Evolutionary conservation across 805 yeast species (phyloP).

Genomic region (Isabelozyma heimii): DNA sequence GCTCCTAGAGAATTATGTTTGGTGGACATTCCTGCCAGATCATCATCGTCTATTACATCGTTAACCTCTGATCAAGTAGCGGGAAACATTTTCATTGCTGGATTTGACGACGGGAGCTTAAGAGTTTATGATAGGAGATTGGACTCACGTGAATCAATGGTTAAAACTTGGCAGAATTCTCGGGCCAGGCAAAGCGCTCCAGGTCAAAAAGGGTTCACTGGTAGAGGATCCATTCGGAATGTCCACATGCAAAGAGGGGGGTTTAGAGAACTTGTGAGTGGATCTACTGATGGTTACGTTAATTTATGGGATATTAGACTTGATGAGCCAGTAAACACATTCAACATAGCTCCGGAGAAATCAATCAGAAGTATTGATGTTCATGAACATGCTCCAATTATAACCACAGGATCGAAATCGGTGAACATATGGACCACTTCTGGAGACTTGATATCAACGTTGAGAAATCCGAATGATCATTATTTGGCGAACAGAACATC

Average conservation of each 20-base stretch:
- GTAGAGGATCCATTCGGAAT: constrained; percentile 61
- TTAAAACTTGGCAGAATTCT: constrained; percentile 65
- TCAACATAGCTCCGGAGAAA: constrained; percentile 53
- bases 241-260: constrained; percentile 98
- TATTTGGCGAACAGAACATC: constrained; percentile 46
- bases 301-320: constrained; percentile 88
- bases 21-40: constrained; percentile 86
- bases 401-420: constrained; percentile 81
- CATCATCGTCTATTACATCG: constrained; percentile 83
- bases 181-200: constrained; percentile 20
- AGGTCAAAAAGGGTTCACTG: constrained; percentile 18
- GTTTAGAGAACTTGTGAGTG: constrained; percentile 81
- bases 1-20: constrained; percentile 90
- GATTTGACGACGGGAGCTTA: constrained; percentile 86
- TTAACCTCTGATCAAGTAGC: constrained; percentile 94
- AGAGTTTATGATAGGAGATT: constrained; percentile 89
- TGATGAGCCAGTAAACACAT: constrained; percentile 66
- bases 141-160: constrained; percentile 82
- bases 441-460: constrained; percentile 67
- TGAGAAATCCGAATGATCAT: constrained; percentile 49
- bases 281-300: constrained; percentile 76
- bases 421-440: constrained; percentile 83
- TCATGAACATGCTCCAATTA: constrained; percentile 95
- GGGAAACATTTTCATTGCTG: constrained; percentile 86
- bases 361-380: constrained; percentile 65